Base-by-base conservation (phyloP, 371 early-diverging fungal species). In the Mucor saturninus region DNA sequence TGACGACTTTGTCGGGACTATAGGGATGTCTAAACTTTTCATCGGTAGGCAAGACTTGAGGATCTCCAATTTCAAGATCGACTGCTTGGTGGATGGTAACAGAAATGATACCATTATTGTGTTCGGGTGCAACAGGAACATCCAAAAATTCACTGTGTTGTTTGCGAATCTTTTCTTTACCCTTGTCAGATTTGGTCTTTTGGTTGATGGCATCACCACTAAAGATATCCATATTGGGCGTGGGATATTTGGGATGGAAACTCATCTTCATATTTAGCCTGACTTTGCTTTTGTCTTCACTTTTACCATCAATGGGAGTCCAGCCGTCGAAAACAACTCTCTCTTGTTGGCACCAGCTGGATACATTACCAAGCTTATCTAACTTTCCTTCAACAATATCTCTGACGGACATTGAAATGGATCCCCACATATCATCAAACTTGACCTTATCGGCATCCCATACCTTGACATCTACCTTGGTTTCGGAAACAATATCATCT, bases 361-460 rank as follows among this genome's bases (percentile, higher is more conserved):
- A 38, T 2, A 76, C 71, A 37, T 71, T 79, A 2, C 77, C 77
- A 2, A 76, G 65, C 31, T 69, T 65, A 51, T 79, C 76, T 1
- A 74, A 42, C 32, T 71, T 61, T 14, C 66, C 70, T 51, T 74
- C 67, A 2, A 74, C 64, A 45, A 74, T 69, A 26, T 76, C 75
- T 35, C 64, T 74, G 4, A 72, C 73, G 1, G 72, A 55, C 30
- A 76, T 65, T 8, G 75, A 72, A 30, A 72, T 48, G 11, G 71
- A 60, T 2, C 80, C 80, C 80, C 80, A 79, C 49, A 74, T 56
- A 49, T 76, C 76, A 13, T 76, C 80, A 43, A 55, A 74, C 55
- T 76, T 76, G 39, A 79, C 60, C 43, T 79, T 79, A 53, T 79
- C 80, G 7, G 80, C 80, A 55, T 79, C 80, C 80, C 80, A 79